Base-by-base conservation (phyloP, 1,284 basidiomycete species). In the Ganoderma sinense region DNA sequence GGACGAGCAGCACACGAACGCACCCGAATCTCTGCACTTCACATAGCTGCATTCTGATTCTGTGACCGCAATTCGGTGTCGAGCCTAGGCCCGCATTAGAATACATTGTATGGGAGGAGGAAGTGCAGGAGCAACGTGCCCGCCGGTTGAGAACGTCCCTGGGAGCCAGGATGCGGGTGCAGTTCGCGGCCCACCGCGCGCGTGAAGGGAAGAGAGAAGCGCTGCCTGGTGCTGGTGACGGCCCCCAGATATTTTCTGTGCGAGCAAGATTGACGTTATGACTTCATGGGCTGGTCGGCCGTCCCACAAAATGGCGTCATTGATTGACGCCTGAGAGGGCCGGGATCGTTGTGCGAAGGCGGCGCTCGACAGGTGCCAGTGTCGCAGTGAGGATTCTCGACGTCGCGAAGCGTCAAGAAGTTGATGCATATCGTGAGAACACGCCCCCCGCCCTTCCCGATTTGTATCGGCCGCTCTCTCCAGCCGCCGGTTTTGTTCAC, bases 241-340 rank as follows among this genome's bases (percentile, higher is more conserved):
- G 53, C 39, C 40, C 40, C 64, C 63, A 56, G 64, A 39, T 58
- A 62, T 65, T 62, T 43, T 55, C 63, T 40, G 48, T 59, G 64
- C 40, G 63, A 65, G 41, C 69, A 41, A 71, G 62, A 66, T 31
- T 64, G 67, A 65, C 65, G 62, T 26, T 61, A 70, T 70, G 69
- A 67, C 63, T 63, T 71, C 66, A 71, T 68, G 45, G n/a, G n/a
- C n/a, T n/a, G n/a, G n/a, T n/a, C n/a, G n/a, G n/a, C n/a, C n/a
- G n/a, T n/a, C n/a, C n/a, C n/a, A n/a, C n/a, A n/a, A n/a, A n/a
- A n/a, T n/a, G n/a, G n/a, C n/a, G n/a, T n/a, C n/a, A n/a, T n/a
- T n/a, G n/a, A n/a, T n/a, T n/a, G n/a, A n/a, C n/a, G n/a, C n/a
- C n/a, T n/a, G n/a, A n/a, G n/a, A n/a, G n/a, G n/a, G n/a, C n/a